phyloP scores from a whole-genome alignment of 2,329 filamentous ascomycete species.

The Trichoderma sp. region DNA sequence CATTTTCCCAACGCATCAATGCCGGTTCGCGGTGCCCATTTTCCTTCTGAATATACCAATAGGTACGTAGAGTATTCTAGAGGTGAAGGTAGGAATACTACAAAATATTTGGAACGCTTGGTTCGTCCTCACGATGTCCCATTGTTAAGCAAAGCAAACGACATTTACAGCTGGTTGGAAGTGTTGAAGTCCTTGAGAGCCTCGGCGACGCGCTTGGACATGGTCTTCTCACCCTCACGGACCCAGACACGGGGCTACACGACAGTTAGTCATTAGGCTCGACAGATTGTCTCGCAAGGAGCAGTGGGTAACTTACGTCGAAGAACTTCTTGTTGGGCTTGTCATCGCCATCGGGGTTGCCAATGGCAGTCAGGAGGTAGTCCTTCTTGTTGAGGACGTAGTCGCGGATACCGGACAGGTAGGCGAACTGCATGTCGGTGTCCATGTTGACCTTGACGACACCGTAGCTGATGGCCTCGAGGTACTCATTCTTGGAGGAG shows the following conservation, averaged over 20 bases:
- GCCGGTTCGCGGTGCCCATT: not conserved
- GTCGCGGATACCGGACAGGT: slow-evolving; percentile 88
- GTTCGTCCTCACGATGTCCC: not conserved
- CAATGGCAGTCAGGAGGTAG: slow-evolving; percentile 81
- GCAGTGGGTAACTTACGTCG: slow-evolving; percentile 43
- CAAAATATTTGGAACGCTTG: not conserved
- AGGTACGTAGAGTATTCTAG: not conserved
- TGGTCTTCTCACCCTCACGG: slow-evolving; percentile 95
- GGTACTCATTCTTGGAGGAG: slow-evolving; percentile 86
- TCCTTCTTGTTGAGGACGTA: slow-evolving; percentile 94
- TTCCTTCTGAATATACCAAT: not conserved
- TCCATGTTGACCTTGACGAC: slow-evolving; percentile 99
- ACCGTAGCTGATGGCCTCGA: slow-evolving; percentile 83
- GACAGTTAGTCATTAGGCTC: not conserved
- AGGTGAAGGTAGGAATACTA: not conserved
- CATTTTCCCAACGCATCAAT: not conserved
- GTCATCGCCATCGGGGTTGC: slow-evolving; percentile 92
- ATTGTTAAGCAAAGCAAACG: not conserved
- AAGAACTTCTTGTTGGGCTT: slow-evolving; percentile 99
- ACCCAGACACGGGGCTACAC: slow-evolving; percentile 85
- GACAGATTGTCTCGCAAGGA: not conserved
- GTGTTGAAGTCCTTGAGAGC: slow-evolving; percentile 88
- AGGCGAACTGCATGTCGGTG: slow-evolving; percentile 95
- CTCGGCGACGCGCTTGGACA: slow-evolving; percentile 75
- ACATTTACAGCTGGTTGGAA: slow-evolving; percentile 34